Evolutionary conservation across 164 flowering plant genomes (phyloP), one percentile per base, ranked within the genome.

Genomic region (Macadamia integrifolia): DNA sequence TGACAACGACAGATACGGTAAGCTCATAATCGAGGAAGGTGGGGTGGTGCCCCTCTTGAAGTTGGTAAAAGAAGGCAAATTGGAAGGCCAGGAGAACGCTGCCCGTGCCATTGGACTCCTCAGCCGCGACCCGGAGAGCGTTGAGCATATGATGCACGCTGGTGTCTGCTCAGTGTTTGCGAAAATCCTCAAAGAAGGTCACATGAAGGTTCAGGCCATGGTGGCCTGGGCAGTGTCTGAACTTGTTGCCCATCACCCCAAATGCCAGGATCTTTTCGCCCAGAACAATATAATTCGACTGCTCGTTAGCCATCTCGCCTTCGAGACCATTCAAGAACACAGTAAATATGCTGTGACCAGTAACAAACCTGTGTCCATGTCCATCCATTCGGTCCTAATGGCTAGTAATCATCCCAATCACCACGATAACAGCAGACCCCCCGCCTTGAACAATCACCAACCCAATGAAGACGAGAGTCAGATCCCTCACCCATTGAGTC

Each of bases 181-280:
- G 6, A 92, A 90, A 57, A 76, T 88, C 53, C 83, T 92, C 60
- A 92, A 92, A 73, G 96, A 92, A 46, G 92, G 93, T 9, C 76
- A 74, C 43, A 88, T 88, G 94, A 83, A 81, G 62, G 87, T 86
- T n/a, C 91, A 88, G 68, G 69, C 83, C 1, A 72, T 80, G 69
- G 96, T 89, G 67, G 95, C 97, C 9, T 89, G 92, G 93, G 93
- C 96, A 0, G 82, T 90, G 0, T 87, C 97, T 1, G 96, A 86
- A 65, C 67, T 92, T 13, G 93, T 91, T 1, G 79, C 74, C 0
- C 67, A 86, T 70, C 83, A 88, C 59, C 91, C 85, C 31, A 87
- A 85, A 61, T 91, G 95, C 67, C 95, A 91, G 50, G 91, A 91
- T 71, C 89, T 76, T 66, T 91, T 91, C 55, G 87, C 88, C 0